Percentiles rank a stretch among this genome's conserved stretches.
Conservation (phyloP, 192 early-diverging fungal species). For the Geranomyces michiganensis region DNA sequence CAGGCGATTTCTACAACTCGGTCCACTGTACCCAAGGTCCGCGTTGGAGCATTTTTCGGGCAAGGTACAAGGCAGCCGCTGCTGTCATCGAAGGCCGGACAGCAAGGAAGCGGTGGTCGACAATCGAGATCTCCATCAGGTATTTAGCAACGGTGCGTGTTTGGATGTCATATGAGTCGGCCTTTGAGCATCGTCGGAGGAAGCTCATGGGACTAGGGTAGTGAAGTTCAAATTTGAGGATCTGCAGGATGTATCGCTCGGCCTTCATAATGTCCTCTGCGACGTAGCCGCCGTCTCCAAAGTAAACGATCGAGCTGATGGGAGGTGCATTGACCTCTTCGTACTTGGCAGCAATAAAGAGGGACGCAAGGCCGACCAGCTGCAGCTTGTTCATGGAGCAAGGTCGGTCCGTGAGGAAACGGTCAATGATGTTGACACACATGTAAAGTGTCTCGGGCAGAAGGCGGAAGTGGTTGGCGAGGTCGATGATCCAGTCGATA, state of each 20-base stretch:
- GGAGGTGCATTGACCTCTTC: conserved; percentile 89
- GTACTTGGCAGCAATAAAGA: conserved; percentile 94
- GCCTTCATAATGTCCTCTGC: conserved; percentile 87
- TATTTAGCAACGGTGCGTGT: conserved; percentile 94
- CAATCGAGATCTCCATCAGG: conserved; percentile 89
- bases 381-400: conserved; percentile 89
- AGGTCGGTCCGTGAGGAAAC: conserved; percentile 86
- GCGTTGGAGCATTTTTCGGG: conserved; percentile 76
- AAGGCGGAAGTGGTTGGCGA: conserved; percentile 87
- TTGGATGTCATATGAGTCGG: conserved; percentile 87
- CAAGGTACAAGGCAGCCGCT: conserved; percentile 77
- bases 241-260: conserved; percentile 88
- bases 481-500: conserved; percentile 95
- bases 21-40: conserved; percentile 68
- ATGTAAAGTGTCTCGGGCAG: conserved; percentile 94
- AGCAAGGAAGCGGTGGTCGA: conserved; percentile 80
- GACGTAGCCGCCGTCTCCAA: conserved; percentile 74
- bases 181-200: conserved; percentile 84
- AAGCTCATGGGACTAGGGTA: conserved; percentile 94
- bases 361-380: conserved; percentile 85
- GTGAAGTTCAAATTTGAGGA: conserved; percentile 83
- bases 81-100: conserved; percentile 75
- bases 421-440: conserved; percentile 92
- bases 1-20: neutral
- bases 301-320: conserved; percentile 81